These are phyloP conservation scores for Globisporangium radiosum DNA, from an alignment of 352 stramenopile species.

Conservation along the genomic window DNA sequence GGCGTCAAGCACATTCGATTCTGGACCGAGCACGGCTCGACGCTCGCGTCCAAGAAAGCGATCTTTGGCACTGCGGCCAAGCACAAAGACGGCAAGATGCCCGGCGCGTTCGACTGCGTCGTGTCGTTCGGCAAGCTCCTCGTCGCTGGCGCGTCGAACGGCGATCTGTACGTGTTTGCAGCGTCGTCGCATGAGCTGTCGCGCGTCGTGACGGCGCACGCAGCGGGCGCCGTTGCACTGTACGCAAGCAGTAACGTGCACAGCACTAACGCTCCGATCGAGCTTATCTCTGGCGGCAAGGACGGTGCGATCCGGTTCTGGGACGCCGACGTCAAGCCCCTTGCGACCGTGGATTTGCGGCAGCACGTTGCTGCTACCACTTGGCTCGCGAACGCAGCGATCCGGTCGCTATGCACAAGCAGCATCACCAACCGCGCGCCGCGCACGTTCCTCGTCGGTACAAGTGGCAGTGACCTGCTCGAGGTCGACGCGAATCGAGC, in stretches of 20 bases:
- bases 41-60: slow-evolving; percentile 61
- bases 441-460: slow-evolving; percentile 72
- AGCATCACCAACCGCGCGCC: slow-evolving; percentile 11
- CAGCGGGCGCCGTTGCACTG: slow-evolving; percentile 35
- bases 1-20: slow-evolving; percentile 71
- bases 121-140: slow-evolving; percentile 38
- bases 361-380: slow-evolving; percentile 18
- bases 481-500: slow-evolving; percentile 58
- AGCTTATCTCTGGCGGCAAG: slow-evolving; percentile 82
- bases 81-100: slow-evolving; percentile 44
- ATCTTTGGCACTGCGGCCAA: slow-evolving; percentile 55
- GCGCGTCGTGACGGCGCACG: slow-evolving; percentile 49
- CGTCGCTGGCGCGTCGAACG: slow-evolving; percentile 56
- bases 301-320: slow-evolving; percentile 85
- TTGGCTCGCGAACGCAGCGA: slow-evolving; percentile 21
- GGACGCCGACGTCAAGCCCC: slow-evolving; percentile 50
- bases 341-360: slow-evolving; percentile 39
- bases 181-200: slow-evolving; percentile 32
- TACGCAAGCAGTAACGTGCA: slow-evolving; percentile 26
- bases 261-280: slow-evolving; percentile 3
- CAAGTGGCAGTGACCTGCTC: slow-evolving; percentile 78
- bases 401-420: slow-evolving; percentile 43
- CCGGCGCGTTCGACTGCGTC: slow-evolving; percentile 42
- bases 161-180: slow-evolving; percentile 74
- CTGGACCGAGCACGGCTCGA: slow-evolving; percentile 69